Base-by-base conservation (phyloP, 1,284 basidiomycete genomes). In the Pulveroboletus sp. region DNA sequence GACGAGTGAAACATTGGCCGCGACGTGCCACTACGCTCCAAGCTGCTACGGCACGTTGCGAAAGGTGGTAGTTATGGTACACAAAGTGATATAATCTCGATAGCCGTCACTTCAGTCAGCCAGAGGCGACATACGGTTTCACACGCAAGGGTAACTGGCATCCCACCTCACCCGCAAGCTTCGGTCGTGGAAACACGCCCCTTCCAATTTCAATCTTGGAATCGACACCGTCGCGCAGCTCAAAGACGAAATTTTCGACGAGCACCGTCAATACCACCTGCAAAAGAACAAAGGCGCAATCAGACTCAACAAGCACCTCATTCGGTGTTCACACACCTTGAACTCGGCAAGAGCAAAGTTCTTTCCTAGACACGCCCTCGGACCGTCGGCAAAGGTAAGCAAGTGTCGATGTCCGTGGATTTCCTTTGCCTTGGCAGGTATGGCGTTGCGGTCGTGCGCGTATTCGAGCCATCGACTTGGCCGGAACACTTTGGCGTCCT, bases 341-440 rank as follows among this genome's bases (percentile, higher is more conserved):
- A 83, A 75, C 59, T 80, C 78, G 0, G 72, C 64, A 14, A 78
- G 50, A 0, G 77, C 76, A 46, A 79, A 78, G 8, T 64, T 62
- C 52, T 74, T 74, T 3, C 79, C 79, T 26, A 80, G 62, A 59
- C 78, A 81, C 12, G 62, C 71, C 45, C 77, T 67, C 12, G 74
- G 74, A 0, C 78, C 78, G 36, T 78, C 74, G 3, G 61, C 59
- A 47, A 79, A 79, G 2, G 75, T 77, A 25, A 79, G 62, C 36
- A 79, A 45, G 54, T 78, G 76, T 2, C 71, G 67, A 54, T 76
- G 70, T 18, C 76, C 77, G 53, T 75, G 74, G 5, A 79, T 57
- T 52, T 77, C 75, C 49, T 70, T 71, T 22, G 69, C 72, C 33
- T 59, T 68, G 43, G 59, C 52, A n/a, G 62, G 62, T 20, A 69